Evolutionary conservation across 2,329 filamentous ascomycete genomes (phyloP).

Genomic region (Fusarium staphyleae): DNA sequence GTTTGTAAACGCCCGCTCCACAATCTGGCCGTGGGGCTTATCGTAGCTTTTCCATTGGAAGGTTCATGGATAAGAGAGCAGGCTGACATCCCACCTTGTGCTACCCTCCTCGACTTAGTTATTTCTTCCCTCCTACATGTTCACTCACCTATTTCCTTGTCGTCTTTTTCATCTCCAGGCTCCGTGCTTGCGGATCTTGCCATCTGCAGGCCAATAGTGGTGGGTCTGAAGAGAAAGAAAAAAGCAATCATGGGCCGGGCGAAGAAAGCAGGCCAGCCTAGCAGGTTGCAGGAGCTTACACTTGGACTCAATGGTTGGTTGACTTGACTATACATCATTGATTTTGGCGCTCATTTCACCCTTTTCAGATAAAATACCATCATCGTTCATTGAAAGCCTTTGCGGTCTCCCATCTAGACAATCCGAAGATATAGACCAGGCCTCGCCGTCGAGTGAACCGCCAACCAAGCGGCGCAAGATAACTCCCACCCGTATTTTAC

Average conservation of each 20-base stretch:
- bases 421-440: slow-evolving; percentile 6
- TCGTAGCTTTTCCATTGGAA: slow-evolving; percentile 18
- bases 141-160: slow-evolving; percentile 1
- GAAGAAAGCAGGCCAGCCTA: slow-evolving; percentile 6
- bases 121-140: slow-evolving; percentile 27
- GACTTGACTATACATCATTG: background rate
- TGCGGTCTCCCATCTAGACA: slow-evolving; percentile 30
- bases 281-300: slow-evolving; percentile 3
- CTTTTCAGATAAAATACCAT: slow-evolving; percentile 38
- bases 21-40: slow-evolving; percentile 20
- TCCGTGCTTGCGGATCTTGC: background rate
- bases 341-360: background rate
- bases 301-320: slow-evolving; percentile 41
- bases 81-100: slow-evolving; percentile 35
- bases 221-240: background rate
- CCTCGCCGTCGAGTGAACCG: slow-evolving; percentile 25
- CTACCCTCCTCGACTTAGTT: slow-evolving; percentile 24
- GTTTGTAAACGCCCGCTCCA: slow-evolving; percentile 1
- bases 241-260: slow-evolving; percentile 20
- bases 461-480: slow-evolving; percentile 46
- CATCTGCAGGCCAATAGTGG: background rate
- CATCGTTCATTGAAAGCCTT: slow-evolving; percentile 34
- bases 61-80: slow-evolving; percentile 23
- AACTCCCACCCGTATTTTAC: slow-evolving; percentile 6
- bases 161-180: slow-evolving; percentile 6